Percentiles rank a stretch among this genome's conserved stretches.
phyloP scores from a whole-genome alignment of 1,284 basidiomycete species.

The Erythrobasidium hasegawianum region DNA sequence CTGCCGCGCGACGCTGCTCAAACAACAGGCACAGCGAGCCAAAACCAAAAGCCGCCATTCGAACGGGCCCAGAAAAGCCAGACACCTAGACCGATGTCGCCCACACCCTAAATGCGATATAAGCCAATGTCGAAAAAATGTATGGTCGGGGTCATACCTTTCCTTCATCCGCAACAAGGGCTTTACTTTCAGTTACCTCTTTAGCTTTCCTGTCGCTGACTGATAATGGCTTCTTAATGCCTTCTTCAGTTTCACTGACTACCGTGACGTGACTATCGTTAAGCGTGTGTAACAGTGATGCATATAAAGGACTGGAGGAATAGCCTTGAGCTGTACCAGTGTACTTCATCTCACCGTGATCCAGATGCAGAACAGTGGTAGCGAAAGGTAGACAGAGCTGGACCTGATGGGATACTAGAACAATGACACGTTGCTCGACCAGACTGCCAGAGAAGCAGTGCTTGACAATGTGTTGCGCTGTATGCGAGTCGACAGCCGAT shows the following conservation, averaged over 20 bases:
- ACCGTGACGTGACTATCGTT: too few species aligned
- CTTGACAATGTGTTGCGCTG: constrained; percentile 74
- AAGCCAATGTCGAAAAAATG: not conserved
- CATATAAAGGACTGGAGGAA: too few species aligned
- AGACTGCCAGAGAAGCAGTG: constrained; percentile 76
- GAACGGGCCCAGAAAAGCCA: constrained; percentile 17
- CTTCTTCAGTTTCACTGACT: too few species aligned
- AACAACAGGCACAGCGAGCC: not conserved
- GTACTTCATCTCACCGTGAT: not conserved
- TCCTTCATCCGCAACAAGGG: too few species aligned
- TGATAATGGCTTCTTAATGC: too few species aligned
- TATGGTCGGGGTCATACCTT: not conserved
- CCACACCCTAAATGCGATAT: not conserved
- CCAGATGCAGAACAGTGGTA: constrained; percentile 8
- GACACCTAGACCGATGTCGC: not conserved
- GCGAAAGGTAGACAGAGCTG: constrained; percentile 46
- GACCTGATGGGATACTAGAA: constrained; percentile 81
- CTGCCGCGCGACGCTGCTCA: not conserved
- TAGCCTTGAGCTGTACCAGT: not conserved
- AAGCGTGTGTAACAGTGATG: too few species aligned
- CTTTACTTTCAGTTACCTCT: too few species aligned
- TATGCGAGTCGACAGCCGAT: constrained; percentile 77
- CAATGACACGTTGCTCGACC: constrained; percentile 67
- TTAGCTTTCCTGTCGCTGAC: too few species aligned
- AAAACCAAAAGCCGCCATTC: constrained; percentile 12